A percentile compares a stretch with the other conserved stretches of the same genome.
Evolutionary conservation across 1,284 basidiomycete species (phyloP).

Genomic region (Boletus calvinii): DNA sequence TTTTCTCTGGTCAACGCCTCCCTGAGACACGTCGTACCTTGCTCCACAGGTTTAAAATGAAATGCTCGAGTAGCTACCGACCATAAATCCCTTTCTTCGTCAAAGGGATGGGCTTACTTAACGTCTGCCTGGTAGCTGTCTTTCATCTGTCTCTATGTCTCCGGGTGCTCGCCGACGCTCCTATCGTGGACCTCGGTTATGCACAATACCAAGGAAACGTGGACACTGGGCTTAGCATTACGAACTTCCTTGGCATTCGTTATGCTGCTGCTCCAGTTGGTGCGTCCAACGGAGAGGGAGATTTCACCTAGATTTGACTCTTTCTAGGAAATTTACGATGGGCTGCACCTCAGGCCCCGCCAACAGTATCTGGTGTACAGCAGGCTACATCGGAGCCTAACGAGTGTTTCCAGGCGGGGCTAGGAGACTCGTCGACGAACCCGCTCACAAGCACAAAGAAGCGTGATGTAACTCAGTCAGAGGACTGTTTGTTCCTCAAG

Average conservation of each 20-base stretch:
- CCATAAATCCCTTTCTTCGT: not conserved
- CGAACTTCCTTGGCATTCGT: constrained; percentile 35
- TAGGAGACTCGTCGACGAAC: constrained; percentile 1
- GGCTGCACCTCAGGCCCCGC: constrained; percentile 26
- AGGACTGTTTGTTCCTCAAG: constrained; percentile 38
- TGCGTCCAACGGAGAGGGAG: constrained; percentile 3
- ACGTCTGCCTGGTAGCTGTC: not conserved
- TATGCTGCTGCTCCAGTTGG: constrained; percentile 36
- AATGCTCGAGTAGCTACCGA: not conserved
- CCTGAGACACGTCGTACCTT: no score
- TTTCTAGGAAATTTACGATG: constrained; percentile 29
- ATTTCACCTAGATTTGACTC: not conserved
- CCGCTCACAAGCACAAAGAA: constrained; percentile 5
- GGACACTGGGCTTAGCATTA: constrained; percentile 20
- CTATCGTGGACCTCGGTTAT: constrained; percentile 29
- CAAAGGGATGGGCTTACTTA: not conserved
- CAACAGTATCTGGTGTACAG: constrained; percentile 20
- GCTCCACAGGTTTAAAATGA: not conserved
- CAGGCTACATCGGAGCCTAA: constrained; percentile 20
- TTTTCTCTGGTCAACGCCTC: not conserved
- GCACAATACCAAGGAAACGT: constrained; percentile 33
- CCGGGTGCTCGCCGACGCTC: not conserved
- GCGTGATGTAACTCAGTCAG: constrained; percentile 15
- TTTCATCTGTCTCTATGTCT: constrained; percentile 1
- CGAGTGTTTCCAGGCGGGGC: constrained; percentile 19